Base-by-base conservation (phyloP, 129 eudicot species). In the Mikania micrantha region DNA sequence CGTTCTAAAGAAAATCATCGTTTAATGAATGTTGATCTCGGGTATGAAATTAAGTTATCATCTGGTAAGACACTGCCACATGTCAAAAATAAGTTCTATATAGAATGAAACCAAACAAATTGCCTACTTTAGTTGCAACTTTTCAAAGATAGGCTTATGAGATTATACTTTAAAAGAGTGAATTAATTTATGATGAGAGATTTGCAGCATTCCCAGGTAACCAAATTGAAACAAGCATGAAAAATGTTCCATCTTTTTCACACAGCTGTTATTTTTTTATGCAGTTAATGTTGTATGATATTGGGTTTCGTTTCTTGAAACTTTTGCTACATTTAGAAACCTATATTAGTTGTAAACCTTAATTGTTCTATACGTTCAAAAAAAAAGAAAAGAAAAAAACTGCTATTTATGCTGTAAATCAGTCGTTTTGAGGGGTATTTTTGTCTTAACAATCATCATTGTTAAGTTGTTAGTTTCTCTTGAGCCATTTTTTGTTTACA, bases 1-100 rank as follows among this genome's bases (percentile, higher is more conserved):
- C 99, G 99, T 24, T 83, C 94, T 6, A 82, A 85, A 74, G 97
- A 87, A 50, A 94, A 94, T 65, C 99, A 94, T 73, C 87, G 99
- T 69, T 75, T 94, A 64, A 77, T 94, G 87, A 96, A 89, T 29
- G 97, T 87, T 69, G 95, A 90, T 70, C 83, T 94, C 31, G 77
- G 62, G 50, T 81, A 83, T 40, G 83, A 81, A 75, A 60, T 94
- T 31, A 77, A 53, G 62, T 69, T 31, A 59, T 64, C 81, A 13
- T 87, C 94, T 48, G 97, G 94, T 58, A 69, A 73, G 50, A 77
- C 16, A 22, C 75, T 84, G 38, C 76, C 85, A 20, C 81, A 73
- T 25, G 66, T 81, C 69, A 81, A 21, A 35, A 87, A 87, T 50
- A 87, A 83, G 85, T 94, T 80, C 32, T 87, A 71, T 76, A 89